Evolutionary conservation across 202 grass and related monocot genomes (phyloP), one percentile per base, ranked within the genome.

Genomic region (Zizania palustris): DNA sequence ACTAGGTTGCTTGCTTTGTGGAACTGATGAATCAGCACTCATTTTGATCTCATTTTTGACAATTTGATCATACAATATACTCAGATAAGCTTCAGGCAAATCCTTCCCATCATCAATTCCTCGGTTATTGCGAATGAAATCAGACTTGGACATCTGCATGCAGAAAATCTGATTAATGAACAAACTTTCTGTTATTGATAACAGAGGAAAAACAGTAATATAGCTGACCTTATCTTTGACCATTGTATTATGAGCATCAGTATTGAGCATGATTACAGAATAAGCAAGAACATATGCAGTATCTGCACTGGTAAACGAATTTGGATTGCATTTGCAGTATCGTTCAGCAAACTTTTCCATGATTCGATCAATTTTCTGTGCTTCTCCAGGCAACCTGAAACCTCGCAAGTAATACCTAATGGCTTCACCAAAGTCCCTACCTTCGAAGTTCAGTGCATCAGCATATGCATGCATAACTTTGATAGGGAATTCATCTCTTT

Each of bases 391-490:
- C 63, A 99, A 74, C 56, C 89, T 95, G 75, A 99, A 99, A 65
- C 92, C 96, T 90, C 81, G 84, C 67, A 99, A 68, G 75, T 95
- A 99, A 85, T 87, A 85, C 51, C 96, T 88, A 83, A 99, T 99
- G 61, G 92, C 92, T 88, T 99, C 92, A 70, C 89, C 91, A 21
- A 99, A 99, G 83, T 96, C 85, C 87, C 93, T 93, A 77, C 71
- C 86, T 88, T 99, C 89, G 1, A 99, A 95, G 84, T 96, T 82
- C 55, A 99, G 74, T 80, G 96, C 90, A 88, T 99, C 92, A 9
- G 90, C 92, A 82, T 99, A 99, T 69, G 96, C 92, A 89, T 99
- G 96, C 96, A 99, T 99, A 76, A 99, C 96, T 88, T 99, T 99
- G 62, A 99, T 64, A 72, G 96, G 85, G 55, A 99, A 92, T 15